Conservation (phyloP, 345 rosid genomes). For the Gossypium longicalyx region DNA sequence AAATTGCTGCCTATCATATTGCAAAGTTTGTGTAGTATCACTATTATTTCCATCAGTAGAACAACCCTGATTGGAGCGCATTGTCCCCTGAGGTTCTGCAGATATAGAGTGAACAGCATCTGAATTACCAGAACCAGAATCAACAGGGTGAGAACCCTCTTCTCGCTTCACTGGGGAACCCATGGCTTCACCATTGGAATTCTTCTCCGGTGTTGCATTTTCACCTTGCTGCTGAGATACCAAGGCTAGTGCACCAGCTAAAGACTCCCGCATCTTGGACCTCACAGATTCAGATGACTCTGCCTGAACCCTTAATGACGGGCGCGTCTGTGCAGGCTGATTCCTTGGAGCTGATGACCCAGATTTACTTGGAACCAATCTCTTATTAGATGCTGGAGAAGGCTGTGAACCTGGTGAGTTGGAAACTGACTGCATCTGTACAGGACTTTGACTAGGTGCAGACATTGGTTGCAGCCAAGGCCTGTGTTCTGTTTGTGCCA, state of each 20-base stretch:
- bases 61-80: conserved; percentile 22
- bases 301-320: conserved; percentile 31
- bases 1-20: conserved; percentile 34
- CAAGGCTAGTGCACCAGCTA: conserved; percentile 75
- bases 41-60: conserved; percentile 21
- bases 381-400: conserved; percentile 41
- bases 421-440: conserved; percentile 35
- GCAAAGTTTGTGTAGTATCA: conserved; percentile 18
- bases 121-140: conserved; percentile 17
- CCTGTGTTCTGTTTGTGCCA: conserved; percentile 55
- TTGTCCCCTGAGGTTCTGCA: conserved; percentile 26
- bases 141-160: conserved; percentile 28
- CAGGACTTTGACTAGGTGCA: conserved; percentile 25
- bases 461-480: conserved; percentile 75
- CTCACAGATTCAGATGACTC: conserved; percentile 65
- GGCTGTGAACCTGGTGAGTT: conserved; percentile 36
- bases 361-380: conserved; percentile 37
- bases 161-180: conserved; percentile 15
- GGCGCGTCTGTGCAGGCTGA: conserved; percentile 38
- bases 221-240: conserved; percentile 40
- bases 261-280: conserved; percentile 74
- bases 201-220: conserved; percentile 30
- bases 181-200: conserved; percentile 34
- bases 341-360: conserved; percentile 37
- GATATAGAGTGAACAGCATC: conserved; percentile 14